Base-by-base conservation (phyloP, 2,329 filamentous ascomycete species). In the Trichophyton schoenleinii region DNA sequence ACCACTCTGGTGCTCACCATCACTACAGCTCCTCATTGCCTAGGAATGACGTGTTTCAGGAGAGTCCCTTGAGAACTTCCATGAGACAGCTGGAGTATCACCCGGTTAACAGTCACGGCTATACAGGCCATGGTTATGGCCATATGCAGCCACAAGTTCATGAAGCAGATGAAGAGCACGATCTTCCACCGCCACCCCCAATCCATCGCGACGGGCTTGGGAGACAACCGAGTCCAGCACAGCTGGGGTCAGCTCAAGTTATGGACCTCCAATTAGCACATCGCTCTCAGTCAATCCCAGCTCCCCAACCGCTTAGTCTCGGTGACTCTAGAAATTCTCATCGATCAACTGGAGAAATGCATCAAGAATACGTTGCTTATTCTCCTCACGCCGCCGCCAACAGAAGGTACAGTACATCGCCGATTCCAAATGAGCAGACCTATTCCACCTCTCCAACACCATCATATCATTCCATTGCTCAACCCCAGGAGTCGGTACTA, bases 151-250 rank as follows among this genome's bases (percentile, higher is more conserved):
- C 65, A 22, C 61, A 63, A 8, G 48, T 62, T n/a, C 59, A 65
- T 11, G 63, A 65, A 49, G 61, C 61, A 11, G 59, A 64, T 6
- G 63, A 65, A 36, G 63, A 63, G n/a, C 66, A 69, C 13, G 70
- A 64, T 11, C 62, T 67, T 20, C 70, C 71, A 9, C 71, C 71
- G 31, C 71, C 71, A 9, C 70, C 71, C 34, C 72, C 72, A 31
- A 68, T 64, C 20, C 72, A 73, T 63, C 67, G 70, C 58, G 64
- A 66, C 46, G 65, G 62, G 48, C 61, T 66, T 7, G 63, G 63
- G 20, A 59, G 31, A 18, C 64, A 63, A 28, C 52, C 61, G 34
- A 22, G 61, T 7, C 48, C 59, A 42, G 28, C 41, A 34, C 46
- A 61, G 62, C 63, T 63, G 52, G 28, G 46, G 38, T 34, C 55